Evolutionary conservation across 2,329 filamentous ascomycete species (phyloP), one percentile per base, ranked within the genome.

Genomic region (Xylariaceae sp.): DNA sequence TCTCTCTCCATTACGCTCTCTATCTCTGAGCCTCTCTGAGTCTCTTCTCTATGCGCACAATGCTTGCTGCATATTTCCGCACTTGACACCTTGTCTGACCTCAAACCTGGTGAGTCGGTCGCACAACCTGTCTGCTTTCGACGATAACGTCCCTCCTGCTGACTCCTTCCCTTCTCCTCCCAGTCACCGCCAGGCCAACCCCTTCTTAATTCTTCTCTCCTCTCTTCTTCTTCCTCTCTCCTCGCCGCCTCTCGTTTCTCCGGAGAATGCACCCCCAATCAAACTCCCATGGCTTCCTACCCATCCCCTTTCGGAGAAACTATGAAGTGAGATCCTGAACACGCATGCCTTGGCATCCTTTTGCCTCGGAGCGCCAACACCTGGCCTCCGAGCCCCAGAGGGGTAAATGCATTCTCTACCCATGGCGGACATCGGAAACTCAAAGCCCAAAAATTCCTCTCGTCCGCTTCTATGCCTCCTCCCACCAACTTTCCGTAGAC

Each of bases 31-130:
- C 37, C 11, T 42, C 37, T 42, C 37, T 13, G 8, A 9, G 37
- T 42, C 37, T 42, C 37, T 42, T 42, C 8, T 3, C 37, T 55
- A 49, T 55, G 44, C 47, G 30, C 17, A 50, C 23, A 54, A 51
- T 57, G 56, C 39, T 61, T 57, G 56, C 39, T 61, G 59, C 57
- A 59, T 54, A 55, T 60, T 57, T 57, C 53, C 51, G 57, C 62
- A 60, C 60, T 58, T 63, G 59, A 63, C 59, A 60, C 57, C 47
- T 60, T 60, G 62, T 64, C 62, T 58, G 60, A 64, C 62, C 53
- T 52, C 47, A 58, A 30, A 56, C 48, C 48, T 58, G 53, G 45
- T 58, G 54, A 59, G 55, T 56, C 13, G n/a, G 62, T 60, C 37
- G 42, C 60, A 64, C 62, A 30, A 49, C 59, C 23, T 5, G 8